These are phyloP conservation scores for Grosmannia penicillata DNA, from an alignment of 2,329 filamentous ascomycete species.

Conservation along the genomic window DNA sequence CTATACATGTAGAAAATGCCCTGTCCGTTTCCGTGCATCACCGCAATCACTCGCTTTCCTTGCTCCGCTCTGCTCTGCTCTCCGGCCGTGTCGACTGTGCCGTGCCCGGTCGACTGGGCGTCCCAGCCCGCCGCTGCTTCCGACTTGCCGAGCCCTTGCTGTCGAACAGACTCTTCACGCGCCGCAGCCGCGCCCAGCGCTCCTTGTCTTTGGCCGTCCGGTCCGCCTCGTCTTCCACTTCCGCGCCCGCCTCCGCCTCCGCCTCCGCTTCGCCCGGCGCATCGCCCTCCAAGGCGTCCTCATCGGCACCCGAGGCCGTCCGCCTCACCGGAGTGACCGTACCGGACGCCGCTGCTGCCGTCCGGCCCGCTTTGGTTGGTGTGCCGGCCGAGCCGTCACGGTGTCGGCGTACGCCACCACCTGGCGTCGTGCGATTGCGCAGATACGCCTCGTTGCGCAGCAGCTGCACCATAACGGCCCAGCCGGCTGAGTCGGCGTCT, in stretches of 20 bases:
- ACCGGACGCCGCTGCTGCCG: not conserved
- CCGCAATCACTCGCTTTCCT: not conserved
- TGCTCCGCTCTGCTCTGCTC: not conserved
- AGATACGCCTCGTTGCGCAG: conserved; percentile 45
- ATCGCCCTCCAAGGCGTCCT: conserved; percentile 5
- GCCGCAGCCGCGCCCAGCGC: conserved; percentile 55
- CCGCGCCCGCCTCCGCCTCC: conserved; percentile 17
- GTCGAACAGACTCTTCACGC: conserved; percentile 58
- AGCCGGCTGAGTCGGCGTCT: conserved; percentile 28
- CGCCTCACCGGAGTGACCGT: no score
- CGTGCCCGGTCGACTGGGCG: not conserved
- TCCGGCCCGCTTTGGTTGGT: conserved; percentile 7
- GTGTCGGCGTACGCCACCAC: no score
- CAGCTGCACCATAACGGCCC: conserved; percentile 38
- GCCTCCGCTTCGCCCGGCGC: conserved; percentile 11
- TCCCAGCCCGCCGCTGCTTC: conserved; percentile 24
- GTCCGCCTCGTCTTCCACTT: conserved; percentile 29
- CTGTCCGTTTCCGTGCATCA: no score
- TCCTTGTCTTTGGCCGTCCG: conserved; percentile 51
- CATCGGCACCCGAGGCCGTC: no score
- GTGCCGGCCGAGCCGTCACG: conserved; percentile 14
- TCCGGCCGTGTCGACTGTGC: not conserved
- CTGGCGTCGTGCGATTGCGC: conserved; percentile 19
- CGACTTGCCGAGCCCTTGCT: conserved; percentile 37
- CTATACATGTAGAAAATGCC: no score